Conservation (phyloP, 352 stramenopile genomes). For the Stephanocyclus meneghinianus region DNA sequence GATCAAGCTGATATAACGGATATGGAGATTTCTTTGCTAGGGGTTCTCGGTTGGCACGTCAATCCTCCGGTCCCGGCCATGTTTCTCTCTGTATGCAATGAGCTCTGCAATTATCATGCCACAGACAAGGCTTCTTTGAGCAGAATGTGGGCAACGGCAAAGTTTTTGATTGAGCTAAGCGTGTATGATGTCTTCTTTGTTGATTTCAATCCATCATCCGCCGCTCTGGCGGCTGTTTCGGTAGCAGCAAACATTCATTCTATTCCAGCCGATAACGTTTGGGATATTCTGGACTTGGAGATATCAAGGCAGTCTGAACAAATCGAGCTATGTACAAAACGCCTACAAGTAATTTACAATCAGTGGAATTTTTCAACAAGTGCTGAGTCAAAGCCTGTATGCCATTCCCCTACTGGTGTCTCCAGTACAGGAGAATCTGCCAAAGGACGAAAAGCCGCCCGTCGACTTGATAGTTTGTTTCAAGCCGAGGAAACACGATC, state of each 20-base stretch:
- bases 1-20: neutral
- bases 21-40: constrained; percentile 1
- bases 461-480: constrained; percentile 1
- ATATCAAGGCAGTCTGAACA: neutral
- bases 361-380: neutral
- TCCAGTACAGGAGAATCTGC: neutral
- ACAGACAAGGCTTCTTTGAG: neutral
- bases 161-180: constrained; percentile 21
- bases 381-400: neutral
- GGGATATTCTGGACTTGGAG: neutral
- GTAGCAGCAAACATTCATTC: constrained; percentile 13
- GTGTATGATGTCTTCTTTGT: constrained; percentile 18
- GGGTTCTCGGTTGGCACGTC: neutral
- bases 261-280: neutral
- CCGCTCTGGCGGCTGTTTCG: constrained; percentile 12
- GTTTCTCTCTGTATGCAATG: neutral
- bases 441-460: neutral
- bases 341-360: neutral
- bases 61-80: neutral
- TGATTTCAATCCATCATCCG: constrained; percentile 17
- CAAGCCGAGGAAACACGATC: neutral
- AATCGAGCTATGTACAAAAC: neutral
- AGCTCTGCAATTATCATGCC: neutral
- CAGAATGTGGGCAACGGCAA: neutral
- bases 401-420: neutral